These are phyloP conservation scores for Cercospora berteroae DNA, from an alignment of 2,329 filamentous ascomycete species.

Conservation along the genomic window DNA sequence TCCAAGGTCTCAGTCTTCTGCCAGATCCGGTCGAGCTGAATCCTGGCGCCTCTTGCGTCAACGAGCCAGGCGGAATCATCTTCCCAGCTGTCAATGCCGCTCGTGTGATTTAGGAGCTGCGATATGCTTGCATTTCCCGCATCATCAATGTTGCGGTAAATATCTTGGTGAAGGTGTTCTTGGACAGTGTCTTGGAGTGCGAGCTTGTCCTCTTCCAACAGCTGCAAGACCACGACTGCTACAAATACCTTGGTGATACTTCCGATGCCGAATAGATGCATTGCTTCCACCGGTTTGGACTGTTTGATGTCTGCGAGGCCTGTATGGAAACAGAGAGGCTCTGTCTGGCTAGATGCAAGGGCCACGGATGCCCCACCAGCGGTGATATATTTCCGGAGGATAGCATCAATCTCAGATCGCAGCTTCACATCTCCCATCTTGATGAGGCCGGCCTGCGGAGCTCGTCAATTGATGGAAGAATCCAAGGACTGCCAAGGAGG, in stretches of 20 bases:
- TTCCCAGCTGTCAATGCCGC: constrained; percentile 15
- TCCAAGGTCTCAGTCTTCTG: constrained; percentile 5
- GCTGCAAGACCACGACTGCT: constrained; percentile 10
- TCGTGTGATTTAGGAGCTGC: constrained; percentile 10
- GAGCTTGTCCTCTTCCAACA: constrained; percentile 15
- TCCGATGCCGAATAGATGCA: constrained; percentile 11
- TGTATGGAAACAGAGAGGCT: neutral
- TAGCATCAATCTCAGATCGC: neutral
- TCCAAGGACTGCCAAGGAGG: neutral
- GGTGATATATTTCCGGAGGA: neutral
- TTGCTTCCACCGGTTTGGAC: neutral
- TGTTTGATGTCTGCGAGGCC: constrained; percentile 6
- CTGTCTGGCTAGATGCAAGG: neutral
- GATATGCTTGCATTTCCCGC: neutral
- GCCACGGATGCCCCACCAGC: neutral
- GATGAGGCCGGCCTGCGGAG: neutral
- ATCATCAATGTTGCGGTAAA: constrained; percentile 3
- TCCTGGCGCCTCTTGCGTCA: constrained; percentile 10
- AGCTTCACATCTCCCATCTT: neutral
- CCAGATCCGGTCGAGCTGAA: constrained; percentile 3
- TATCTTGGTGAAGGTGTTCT: neutral
- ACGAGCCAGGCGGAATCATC: constrained; percentile 11
- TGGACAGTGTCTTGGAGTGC: neutral
- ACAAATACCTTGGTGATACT: constrained; percentile 17
- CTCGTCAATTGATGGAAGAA: neutral